Conservation (phyloP, 805 yeast genomes). For the Saccharomycopsis schoenii region DNA sequence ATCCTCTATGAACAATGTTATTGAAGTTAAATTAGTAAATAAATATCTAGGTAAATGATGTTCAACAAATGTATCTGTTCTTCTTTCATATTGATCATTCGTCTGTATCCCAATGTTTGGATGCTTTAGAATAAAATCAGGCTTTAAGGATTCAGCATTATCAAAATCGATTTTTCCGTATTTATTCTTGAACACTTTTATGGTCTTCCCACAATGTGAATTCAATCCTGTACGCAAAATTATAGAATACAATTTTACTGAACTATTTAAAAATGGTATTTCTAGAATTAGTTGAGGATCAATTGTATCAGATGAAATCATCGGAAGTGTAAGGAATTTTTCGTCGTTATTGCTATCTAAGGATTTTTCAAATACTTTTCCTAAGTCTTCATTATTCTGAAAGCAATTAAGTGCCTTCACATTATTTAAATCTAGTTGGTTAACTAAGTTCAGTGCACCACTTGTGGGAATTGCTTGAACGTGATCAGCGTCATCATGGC, state of each 20-base stretch:
- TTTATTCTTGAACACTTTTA: conserved; percentile 66
- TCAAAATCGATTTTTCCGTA: conserved; percentile 60
- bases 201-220: conserved; percentile 54
- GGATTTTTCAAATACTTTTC: conserved; percentile 22
- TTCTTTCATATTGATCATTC: conserved; percentile 26
- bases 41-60: conserved; percentile 67
- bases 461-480: conserved; percentile 64
- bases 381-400: conserved; percentile 38
- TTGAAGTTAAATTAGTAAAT: conserved; percentile 58
- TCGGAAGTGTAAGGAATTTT: conserved; percentile 35
- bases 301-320: conserved; percentile 49
- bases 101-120: conserved; percentile 49
- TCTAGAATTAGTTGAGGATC: conserved; percentile 72
- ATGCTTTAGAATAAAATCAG: conserved; percentile 46
- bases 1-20: conserved; percentile 59
- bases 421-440: conserved; percentile 48
- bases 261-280: conserved; percentile 64
- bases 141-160: conserved; percentile 37
- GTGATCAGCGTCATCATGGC: conserved; percentile 27
- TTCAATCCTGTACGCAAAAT: conserved; percentile 54
- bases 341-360: conserved; percentile 44
- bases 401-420: conserved; percentile 55
- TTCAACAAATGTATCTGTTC: conserved; percentile 57
- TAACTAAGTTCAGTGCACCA: conserved; percentile 55
- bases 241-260: conserved; percentile 65